phyloP scores from a whole-genome alignment of 352 stramenopile species.

The Peronospora belbahrii region DNA sequence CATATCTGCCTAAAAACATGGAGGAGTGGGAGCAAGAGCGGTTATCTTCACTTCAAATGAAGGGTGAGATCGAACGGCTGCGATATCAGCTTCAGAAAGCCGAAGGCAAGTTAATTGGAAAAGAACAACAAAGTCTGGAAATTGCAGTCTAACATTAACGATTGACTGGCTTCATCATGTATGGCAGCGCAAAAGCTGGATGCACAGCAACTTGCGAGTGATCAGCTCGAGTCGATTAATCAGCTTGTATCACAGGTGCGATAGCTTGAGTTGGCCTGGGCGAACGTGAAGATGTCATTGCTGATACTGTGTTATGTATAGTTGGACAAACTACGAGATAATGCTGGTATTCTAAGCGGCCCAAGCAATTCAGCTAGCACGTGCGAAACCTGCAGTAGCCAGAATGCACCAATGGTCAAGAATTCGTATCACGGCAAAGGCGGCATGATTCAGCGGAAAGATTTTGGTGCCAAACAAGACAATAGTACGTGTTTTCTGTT shows the following conservation, averaged over 20 bases:
- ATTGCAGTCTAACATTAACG: constrained; percentile 1
- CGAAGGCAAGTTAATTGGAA: constrained; percentile 37
- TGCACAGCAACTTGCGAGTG: constrained; percentile 62
- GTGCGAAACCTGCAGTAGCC: constrained; percentile 32
- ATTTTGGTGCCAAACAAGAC: constrained; percentile 22
- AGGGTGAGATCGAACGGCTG: constrained; percentile 69
- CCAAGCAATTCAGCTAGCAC: constrained; percentile 2
- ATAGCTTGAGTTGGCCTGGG: neutral
- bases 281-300: neutral
- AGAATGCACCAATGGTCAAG: constrained; percentile 21
- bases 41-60: constrained; percentile 65
- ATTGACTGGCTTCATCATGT: neutral
- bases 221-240: constrained; percentile 79
- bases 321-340: constrained; percentile 63
- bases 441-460: constrained; percentile 15
- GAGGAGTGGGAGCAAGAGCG: constrained; percentile 72
- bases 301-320: constrained; percentile 14
- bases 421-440: constrained; percentile 6
- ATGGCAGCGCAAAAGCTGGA: constrained; percentile 62
- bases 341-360: constrained; percentile 8
- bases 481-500: constrained; percentile 21
- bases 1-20: constrained; percentile 64
- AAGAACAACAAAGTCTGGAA: neutral
- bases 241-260: constrained; percentile 64
- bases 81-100: constrained; percentile 63